Conservation (phyloP, 2,329 filamentous ascomycete species). For the Teratosphaeria nubilosa region DNA sequence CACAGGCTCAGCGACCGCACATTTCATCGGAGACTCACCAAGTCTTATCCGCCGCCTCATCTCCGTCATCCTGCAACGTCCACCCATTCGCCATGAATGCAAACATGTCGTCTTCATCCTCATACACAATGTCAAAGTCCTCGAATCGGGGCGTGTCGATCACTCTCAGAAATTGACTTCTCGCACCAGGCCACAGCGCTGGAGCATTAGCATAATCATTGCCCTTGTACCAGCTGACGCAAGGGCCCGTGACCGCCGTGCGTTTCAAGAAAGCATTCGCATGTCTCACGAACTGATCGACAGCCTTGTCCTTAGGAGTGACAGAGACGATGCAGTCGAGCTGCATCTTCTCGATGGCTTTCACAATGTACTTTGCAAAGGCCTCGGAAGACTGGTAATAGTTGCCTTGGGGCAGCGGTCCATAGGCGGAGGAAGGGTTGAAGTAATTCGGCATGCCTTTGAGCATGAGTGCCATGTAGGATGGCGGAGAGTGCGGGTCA, state of each 20-base stretch:
- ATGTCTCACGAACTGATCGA: conserved; percentile 14
- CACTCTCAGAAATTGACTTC: conserved; percentile 11
- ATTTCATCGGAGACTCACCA: conserved; percentile 5
- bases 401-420: conserved; percentile 12
- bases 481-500: conserved; percentile 3
- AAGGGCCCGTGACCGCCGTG: conserved; percentile 11
- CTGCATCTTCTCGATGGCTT: conserved; percentile 14
- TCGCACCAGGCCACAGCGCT: conserved; percentile 11
- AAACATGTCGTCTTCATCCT: conserved; percentile 12
- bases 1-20: neutral
- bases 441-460: conserved; percentile 14
- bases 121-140: conserved; percentile 12
- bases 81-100: conserved; percentile 12
- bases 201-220: conserved; percentile 10
- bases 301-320: conserved; percentile 9
- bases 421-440: conserved; percentile 13
- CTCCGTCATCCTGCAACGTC: conserved; percentile 7
- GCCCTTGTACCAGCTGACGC: conserved; percentile 14
- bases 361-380: conserved; percentile 12
- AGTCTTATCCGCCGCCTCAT: conserved; percentile 7
- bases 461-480: conserved; percentile 14
- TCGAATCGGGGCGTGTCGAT: conserved; percentile 11
- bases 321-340: conserved; percentile 11
- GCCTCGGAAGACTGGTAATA: conserved; percentile 12
- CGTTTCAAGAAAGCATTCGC: conserved; percentile 12